A percentile compares a stretch with the other conserved stretches of the same genome.
Evolutionary conservation across 2,329 filamentous ascomycete species (phyloP).

Genomic region (Aspergillus calidoustus): DNA sequence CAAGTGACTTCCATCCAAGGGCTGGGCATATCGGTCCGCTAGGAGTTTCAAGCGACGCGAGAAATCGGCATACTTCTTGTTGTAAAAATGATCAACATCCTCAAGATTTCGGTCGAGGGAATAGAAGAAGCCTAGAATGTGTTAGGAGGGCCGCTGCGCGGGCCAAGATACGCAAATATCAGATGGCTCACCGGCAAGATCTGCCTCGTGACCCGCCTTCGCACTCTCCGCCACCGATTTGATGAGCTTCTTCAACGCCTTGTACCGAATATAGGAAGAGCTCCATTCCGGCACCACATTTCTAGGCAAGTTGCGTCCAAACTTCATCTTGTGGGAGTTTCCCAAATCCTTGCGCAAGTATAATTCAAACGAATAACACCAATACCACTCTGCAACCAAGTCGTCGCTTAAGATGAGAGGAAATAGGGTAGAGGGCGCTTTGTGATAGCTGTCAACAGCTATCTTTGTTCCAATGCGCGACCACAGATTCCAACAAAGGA

Average conservation of each 20-base stretch:
- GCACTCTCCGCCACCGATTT: slow-evolving; percentile 72
- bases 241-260: slow-evolving; percentile 84
- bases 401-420: background rate
- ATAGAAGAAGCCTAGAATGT: slow-evolving; percentile 84
- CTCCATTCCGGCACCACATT: slow-evolving; percentile 58
- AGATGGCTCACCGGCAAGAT: slow-evolving; percentile 80
- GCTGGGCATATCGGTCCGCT: slow-evolving; percentile 82
- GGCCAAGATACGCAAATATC: slow-evolving; percentile 8
- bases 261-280: slow-evolving; percentile 57
- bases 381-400: background rate
- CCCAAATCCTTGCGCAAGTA: slow-evolving; percentile 2
- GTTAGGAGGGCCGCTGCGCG: slow-evolving; percentile 27
- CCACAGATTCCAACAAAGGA: slow-evolving; percentile 1
- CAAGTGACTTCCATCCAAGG: slow-evolving; percentile 70
- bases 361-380: slow-evolving; percentile 1
- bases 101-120: slow-evolving; percentile 95
- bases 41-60: slow-evolving; percentile 82
- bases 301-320: slow-evolving; percentile 54
- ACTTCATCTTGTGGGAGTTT: slow-evolving; percentile 49
- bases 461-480: background rate
- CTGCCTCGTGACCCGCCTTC: slow-evolving; percentile 73
- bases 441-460: background rate
- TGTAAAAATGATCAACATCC: slow-evolving; percentile 95
- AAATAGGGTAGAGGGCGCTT: background rate
- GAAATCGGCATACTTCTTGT: slow-evolving; percentile 88